Evolutionary conservation across 192 early-diverging fungal genomes (phyloP), one percentile per base, ranked within the genome.

Genomic region (Dimargaris cristalligena): DNA sequence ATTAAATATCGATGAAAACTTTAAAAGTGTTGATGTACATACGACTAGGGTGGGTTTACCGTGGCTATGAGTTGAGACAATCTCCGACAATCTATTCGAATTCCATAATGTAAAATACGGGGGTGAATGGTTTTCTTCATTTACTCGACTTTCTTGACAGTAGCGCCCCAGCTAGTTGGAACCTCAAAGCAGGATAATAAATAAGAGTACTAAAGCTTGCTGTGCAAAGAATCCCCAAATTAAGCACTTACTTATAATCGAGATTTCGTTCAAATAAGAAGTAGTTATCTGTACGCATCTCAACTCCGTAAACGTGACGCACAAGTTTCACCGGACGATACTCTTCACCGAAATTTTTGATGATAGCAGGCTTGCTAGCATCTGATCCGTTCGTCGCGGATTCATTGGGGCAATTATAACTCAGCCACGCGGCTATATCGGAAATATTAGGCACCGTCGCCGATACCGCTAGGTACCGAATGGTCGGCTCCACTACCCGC

Each of bases 391-490:
- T 16, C 13, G 61, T 10, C 6, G 3, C 6, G 2, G n/a, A 6
- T 65, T 13, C 8, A 41, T 41, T 41, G 38, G 38, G 8, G 8
- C 8, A 41, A 41, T 54, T 25, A 1, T 34, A 33, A 13, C 68
- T 61, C 2, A 88, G 68, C 86, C 86, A 88, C n/a, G 63, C 60
- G 2, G 81, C 76, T 33, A 88, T 68, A 50, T 88, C 86, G 0
- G 59, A 67, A 10, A 85, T 71, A 59, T 88, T 88, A 16, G 82
- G 76, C 20, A 84, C 70, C 0, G 84, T 88, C 0, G 86, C 86
- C 1, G 82, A 84, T 0, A 79, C 63, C 0, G 84, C 84, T 11
- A 88, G 52, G 45, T 83, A 64, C 8, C 84, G 71, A 1, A 80
- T 35, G 4, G 32, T 14, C 23, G 18, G 46, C 4, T 23, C 41